Percentiles rank a stretch among this genome's conserved stretches.
Conservation (phyloP, 169 alveolate genomes). For the Eimeria acervulina region DNA sequence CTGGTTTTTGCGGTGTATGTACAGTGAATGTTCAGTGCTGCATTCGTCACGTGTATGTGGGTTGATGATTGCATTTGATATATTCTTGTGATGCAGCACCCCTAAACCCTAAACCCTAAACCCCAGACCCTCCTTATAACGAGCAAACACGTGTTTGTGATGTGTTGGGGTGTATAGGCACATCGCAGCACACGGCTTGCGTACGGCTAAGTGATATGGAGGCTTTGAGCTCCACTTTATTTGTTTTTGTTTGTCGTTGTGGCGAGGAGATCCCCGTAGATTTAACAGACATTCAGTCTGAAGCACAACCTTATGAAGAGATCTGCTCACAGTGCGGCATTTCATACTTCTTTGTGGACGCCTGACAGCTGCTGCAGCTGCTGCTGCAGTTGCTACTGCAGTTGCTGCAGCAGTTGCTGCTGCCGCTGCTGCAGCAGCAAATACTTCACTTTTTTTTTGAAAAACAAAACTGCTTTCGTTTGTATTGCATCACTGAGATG, state of each 20-base stretch:
- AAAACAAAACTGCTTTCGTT: too few species aligned
- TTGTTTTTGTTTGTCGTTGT: constrained; percentile 61
- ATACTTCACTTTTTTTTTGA: background rate
- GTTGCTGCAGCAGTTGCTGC: too few species aligned
- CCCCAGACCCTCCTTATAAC: too few species aligned
- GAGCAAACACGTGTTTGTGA: too few species aligned
- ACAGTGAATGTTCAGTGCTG: too few species aligned
- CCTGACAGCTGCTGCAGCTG: background rate
- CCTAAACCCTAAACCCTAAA: background rate
- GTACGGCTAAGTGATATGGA: constrained; percentile 31
- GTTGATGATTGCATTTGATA: too few species aligned
- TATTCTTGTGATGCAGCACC: too few species aligned
- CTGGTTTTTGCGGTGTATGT: too few species aligned
- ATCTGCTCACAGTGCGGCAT: background rate
- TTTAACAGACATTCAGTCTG: background rate
- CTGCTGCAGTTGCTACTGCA: too few species aligned
- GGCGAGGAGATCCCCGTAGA: constrained; percentile 46
- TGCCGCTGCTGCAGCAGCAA: background rate
- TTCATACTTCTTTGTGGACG: background rate
- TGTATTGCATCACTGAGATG: too few species aligned
- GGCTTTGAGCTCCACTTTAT: background rate
- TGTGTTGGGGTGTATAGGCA: background rate
- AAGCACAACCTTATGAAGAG: background rate
- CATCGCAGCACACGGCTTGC: background rate
- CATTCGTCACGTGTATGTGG: too few species aligned